phyloP scores from a whole-genome alignment of 495 filamentous ascomycete genomes.

The Aspergillus incahuasiensis region DNA sequence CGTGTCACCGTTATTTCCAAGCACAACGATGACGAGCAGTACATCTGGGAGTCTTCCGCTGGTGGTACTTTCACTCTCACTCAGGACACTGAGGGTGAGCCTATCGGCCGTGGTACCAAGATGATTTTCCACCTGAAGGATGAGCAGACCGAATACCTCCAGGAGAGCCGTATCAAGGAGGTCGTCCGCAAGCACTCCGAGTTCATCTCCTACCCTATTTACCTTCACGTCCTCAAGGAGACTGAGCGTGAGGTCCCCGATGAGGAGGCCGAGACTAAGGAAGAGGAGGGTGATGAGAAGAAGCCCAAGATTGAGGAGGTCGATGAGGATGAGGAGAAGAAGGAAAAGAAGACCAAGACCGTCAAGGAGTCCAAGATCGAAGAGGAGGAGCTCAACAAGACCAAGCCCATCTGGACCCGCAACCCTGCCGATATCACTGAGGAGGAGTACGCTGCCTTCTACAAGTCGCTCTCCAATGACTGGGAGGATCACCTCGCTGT shows the following conservation, averaged over 20 bases:
- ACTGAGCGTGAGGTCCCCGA: conserved; percentile 97
- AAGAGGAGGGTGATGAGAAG: conserved; percentile 83
- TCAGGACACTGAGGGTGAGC: conserved; percentile 85
- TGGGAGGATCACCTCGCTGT: conserved; percentile 99
- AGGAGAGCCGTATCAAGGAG: conserved; percentile 99
- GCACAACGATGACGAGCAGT: conserved; percentile 99
- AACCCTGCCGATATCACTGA: conserved; percentile 92
- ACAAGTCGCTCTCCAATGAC: conserved; percentile 98
- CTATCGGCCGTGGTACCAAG: conserved; percentile 90
- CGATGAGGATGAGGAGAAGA: conserved; percentile 81
- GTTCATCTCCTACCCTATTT: conserved; percentile 99
- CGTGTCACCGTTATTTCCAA: conserved; percentile 92
- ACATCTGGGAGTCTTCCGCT: conserved; percentile 97
- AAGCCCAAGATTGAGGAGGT: conserved; percentile 70
- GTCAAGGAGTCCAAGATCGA: conserved; percentile 97
- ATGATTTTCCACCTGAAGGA: conserved; percentile 99
- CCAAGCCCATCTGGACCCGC: conserved; percentile 99
- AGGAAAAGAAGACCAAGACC: conserved; percentile 97
- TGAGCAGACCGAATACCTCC: conserved; percentile 96
- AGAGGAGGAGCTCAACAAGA: conserved; percentile 99
- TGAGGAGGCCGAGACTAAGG: conserved; percentile 83
- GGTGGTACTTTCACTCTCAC: conserved; percentile 96
- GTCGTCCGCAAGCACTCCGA: conserved; percentile 99
- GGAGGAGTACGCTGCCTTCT: conserved; percentile 98
- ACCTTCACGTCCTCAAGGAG: conserved; percentile 98